Evolutionary conservation across 768 basidiomycete genomes (phyloP).

Genomic region (Tylopilus felleus): DNA sequence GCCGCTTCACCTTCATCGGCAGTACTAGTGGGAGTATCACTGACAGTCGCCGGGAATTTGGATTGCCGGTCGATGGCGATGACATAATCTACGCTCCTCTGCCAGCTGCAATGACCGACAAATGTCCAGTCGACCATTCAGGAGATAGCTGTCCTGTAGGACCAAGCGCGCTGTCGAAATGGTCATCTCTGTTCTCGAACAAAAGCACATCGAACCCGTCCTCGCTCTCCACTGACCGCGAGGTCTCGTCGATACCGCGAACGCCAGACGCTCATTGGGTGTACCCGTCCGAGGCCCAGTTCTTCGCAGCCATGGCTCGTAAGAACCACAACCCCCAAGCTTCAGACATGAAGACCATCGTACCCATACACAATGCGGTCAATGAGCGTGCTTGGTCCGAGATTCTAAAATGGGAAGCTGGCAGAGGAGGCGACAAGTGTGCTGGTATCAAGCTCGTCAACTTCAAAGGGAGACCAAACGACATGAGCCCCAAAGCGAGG

Average conservation of each 20-base stretch:
- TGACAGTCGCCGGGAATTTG: too few species aligned
- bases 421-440: constrained; percentile 77
- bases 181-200: constrained; percentile 33
- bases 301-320: constrained; percentile 94
- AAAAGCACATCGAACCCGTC: constrained; percentile 13
- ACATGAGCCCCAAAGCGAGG: constrained; percentile 77
- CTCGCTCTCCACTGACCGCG: constrained; percentile 66
- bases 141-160: constrained; percentile 62
- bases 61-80: constrained; percentile 1
- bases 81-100: constrained; percentile 11
- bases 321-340: constrained; percentile 89
- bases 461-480: constrained; percentile 85
- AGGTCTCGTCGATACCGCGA: constrained; percentile 86
- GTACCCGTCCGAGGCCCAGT: constrained; percentile 98
- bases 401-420: constrained; percentile 77
- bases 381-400: constrained; percentile 92
- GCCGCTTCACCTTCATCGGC: too few species aligned
- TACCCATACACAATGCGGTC: constrained; percentile 98
- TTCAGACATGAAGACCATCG: constrained; percentile 91
- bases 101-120: constrained; percentile 26
- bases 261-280: constrained; percentile 78
- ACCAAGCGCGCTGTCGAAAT: constrained; percentile 47
- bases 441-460: constrained; percentile 79
- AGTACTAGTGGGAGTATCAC: too few species aligned
- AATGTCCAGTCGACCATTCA: constrained; percentile 51